Conservation (phyloP, 768 basidiomycete genomes). For the Boletus insuetus region DNA sequence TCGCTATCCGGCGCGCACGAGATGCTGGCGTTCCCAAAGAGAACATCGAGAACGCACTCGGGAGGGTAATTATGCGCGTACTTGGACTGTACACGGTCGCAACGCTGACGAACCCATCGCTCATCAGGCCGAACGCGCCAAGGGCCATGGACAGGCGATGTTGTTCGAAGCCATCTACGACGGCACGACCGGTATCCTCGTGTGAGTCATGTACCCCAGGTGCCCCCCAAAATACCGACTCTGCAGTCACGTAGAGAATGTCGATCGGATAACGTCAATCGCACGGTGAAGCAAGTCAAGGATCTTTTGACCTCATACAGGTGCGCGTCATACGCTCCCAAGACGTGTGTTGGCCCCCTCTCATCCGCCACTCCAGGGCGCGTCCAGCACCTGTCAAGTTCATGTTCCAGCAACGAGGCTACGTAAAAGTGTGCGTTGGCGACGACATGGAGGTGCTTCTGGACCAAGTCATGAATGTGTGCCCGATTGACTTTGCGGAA, state of each 20-base stretch:
- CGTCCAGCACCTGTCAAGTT: slow-evolving; percentile 62
- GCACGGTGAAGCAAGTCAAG: slow-evolving; percentile 56
- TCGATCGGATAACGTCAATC: slow-evolving; percentile 60
- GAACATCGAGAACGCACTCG: slow-evolving; percentile 62
- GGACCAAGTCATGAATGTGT: slow-evolving; percentile 39
- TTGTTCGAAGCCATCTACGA: slow-evolving; percentile 61
- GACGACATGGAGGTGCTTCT: slow-evolving; percentile 36
- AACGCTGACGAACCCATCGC: neutral
- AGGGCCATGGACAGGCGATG: slow-evolving; percentile 46
- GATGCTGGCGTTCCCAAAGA: slow-evolving; percentile 63
- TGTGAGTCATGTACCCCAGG: slow-evolving; percentile 42
- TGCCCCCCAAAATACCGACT: slow-evolving; percentile 21
- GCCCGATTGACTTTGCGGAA: slow-evolving; percentile 46
- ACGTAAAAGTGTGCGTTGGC: slow-evolving; percentile 44
- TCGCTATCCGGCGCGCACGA: slow-evolving; percentile 54
- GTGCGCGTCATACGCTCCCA: slow-evolving; percentile 31
- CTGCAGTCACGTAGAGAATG: slow-evolving; percentile 44
- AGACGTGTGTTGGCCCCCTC: neutral
- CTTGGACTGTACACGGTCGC: neutral
- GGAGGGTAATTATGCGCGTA: slow-evolving; percentile 38
- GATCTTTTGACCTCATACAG: slow-evolving; percentile 47
- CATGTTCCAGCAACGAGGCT: slow-evolving; percentile 58
- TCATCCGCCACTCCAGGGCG: slow-evolving; percentile 39
- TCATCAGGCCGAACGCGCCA: slow-evolving; percentile 46
- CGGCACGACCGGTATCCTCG: slow-evolving; percentile 58